These are phyloP conservation scores for Houttuynia cordata DNA, from an alignment of 164 flowering plant species.

Conservation along the genomic window DNA sequence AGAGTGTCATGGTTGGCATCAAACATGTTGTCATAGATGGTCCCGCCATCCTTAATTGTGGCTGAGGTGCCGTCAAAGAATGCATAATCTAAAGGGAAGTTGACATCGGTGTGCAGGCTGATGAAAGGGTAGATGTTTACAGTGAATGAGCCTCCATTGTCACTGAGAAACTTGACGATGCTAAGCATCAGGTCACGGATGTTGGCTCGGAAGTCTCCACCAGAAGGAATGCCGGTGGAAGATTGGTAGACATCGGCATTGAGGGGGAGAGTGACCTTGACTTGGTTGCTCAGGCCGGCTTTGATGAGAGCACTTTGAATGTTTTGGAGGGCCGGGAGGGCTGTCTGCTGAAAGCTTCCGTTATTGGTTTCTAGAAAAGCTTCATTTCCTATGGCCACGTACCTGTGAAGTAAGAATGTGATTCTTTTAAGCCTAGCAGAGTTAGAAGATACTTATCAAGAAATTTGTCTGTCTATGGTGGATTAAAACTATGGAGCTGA, in stretches of 20 bases:
- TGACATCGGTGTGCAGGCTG: conserved; percentile 56
- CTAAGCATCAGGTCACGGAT: conserved; percentile 57
- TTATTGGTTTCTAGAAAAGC: conserved; percentile 70
- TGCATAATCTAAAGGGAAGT: conserved; percentile 82
- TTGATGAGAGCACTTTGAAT: conserved; percentile 67
- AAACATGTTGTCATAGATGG: conserved; percentile 57
- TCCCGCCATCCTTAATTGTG: conserved; percentile 44
- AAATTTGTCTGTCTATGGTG: too few species aligned
- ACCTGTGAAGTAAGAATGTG: conserved; percentile 25
- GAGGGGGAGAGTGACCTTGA: conserved; percentile 63
- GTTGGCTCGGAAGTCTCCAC: conserved; percentile 72
- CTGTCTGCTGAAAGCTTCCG: conserved; percentile 51
- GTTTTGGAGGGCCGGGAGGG: conserved; percentile 75
- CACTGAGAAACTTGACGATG: conserved; percentile 60
- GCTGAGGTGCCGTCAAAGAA: conserved; percentile 62
- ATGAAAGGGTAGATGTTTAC: conserved; percentile 88
- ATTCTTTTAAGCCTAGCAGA: too few species aligned
- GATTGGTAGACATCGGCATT: conserved; percentile 75
- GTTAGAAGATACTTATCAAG: too few species aligned
- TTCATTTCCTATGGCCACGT: conserved; percentile 91
- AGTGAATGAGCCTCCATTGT: conserved; percentile 60
- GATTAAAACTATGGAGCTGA: too few species aligned
- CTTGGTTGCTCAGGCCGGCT: conserved; percentile 53
- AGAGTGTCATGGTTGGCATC: conserved; percentile 88
- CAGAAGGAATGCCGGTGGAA: conserved; percentile 43